Conservation (phyloP, 805 yeast species). For the Saturnispora gosingensis region DNA sequence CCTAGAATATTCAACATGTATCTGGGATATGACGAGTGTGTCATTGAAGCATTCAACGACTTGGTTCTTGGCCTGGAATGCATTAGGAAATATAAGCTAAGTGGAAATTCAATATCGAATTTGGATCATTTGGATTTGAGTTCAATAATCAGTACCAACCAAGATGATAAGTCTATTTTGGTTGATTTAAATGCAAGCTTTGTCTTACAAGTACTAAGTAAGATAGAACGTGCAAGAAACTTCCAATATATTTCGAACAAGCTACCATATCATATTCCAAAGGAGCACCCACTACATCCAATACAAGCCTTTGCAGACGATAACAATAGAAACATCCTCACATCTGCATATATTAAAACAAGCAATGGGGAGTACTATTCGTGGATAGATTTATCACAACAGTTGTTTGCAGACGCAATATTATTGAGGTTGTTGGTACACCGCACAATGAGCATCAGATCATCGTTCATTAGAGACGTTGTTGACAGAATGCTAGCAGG, state of each 20-base stretch:
- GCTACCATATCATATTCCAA: conserved; percentile 25
- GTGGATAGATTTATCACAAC: conserved; percentile 31
- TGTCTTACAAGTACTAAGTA: conserved; percentile 8
- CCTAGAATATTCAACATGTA: conserved; percentile 23
- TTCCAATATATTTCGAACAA: conserved; percentile 22
- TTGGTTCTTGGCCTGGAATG: conserved; percentile 25
- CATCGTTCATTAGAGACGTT: conserved; percentile 23
- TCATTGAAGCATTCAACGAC: conserved; percentile 26
- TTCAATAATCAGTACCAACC: background rate
- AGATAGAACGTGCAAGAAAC: conserved; percentile 22
- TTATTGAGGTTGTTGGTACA: conserved; percentile 30
- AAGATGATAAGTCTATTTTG: background rate
- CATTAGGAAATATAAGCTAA: conserved; percentile 9
- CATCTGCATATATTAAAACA: background rate
- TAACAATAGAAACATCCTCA: background rate
- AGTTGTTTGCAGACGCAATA: conserved; percentile 31
- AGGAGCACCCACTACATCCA: conserved; percentile 26
- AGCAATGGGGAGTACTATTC: conserved; percentile 25
- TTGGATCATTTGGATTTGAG: background rate
- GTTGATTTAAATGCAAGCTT: conserved; percentile 14
- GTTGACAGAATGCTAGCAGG: conserved; percentile 26
- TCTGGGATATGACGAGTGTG: conserved; percentile 29
- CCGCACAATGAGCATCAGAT: conserved; percentile 16
- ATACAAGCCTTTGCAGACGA: background rate
- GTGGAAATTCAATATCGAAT: background rate